Evolutionary conservation across 2,329 filamentous ascomycete species (phyloP).

Genomic region (Metarhizium anisopliae): DNA sequence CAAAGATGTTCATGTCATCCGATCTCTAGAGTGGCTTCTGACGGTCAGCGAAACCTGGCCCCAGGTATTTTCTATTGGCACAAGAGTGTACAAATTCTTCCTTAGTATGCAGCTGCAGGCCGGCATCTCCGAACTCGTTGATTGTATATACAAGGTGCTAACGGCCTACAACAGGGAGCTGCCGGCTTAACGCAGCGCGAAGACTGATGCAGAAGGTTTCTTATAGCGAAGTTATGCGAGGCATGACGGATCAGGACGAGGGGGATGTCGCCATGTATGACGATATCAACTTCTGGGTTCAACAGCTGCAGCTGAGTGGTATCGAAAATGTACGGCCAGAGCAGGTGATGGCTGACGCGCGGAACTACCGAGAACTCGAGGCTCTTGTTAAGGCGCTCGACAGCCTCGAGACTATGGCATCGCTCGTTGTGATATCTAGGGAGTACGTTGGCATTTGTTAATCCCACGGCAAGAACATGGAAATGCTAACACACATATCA

Average conservation of each 20-base stretch:
- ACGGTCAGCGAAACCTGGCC: conserved; percentile 65
- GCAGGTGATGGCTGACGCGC: conserved; percentile 44
- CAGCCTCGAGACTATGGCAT: conserved; percentile 57
- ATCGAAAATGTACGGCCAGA: conserved; percentile 28
- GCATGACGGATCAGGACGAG: conserved; percentile 27
- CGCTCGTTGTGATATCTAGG: conserved; percentile 39
- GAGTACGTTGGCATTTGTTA: conserved; percentile 34
- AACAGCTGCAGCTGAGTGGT: conserved; percentile 25
- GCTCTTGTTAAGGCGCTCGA: conserved; percentile 57
- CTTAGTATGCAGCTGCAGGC: conserved; percentile 52
- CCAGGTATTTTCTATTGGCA: conserved; percentile 59
- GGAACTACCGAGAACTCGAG: conserved; percentile 61
- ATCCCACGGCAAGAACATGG: neutral
- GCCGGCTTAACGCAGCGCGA: conserved; percentile 46
- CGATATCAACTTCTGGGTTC: conserved; percentile 30
- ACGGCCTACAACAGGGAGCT: conserved; percentile 27
- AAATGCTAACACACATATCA: conserved; percentile 8
- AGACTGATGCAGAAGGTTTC: conserved; percentile 41
- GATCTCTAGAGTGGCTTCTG: conserved; percentile 77
- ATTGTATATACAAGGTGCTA: neutral
- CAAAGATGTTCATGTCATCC: conserved; percentile 64
- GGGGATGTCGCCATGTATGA: conserved; percentile 29
- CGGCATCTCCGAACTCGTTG: neutral
- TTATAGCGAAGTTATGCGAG: conserved; percentile 38
- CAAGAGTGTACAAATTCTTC: conserved; percentile 72